Evolutionary conservation across 192 early-diverging fungal genomes (phyloP), one percentile per base, ranked within the genome.

Genomic region (Phlyctochytrium planicorne): DNA sequence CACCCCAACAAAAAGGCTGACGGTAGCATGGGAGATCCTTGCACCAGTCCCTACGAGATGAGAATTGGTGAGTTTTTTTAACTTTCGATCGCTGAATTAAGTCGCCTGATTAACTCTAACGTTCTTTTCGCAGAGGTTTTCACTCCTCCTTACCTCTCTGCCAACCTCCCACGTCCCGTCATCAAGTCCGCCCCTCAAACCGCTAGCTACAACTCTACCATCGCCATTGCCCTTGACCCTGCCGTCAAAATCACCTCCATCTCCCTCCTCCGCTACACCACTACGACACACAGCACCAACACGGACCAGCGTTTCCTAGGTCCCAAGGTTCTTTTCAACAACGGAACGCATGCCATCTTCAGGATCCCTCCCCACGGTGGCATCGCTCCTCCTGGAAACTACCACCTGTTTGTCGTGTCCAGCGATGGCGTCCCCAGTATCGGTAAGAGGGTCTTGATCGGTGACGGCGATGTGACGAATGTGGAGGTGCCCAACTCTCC

Each of bases 241-340:
- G 55, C 56, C 6, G 66, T 55, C 32, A 53, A 53, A 0, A 20
- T 50, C n/a, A 50, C 47, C 23, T 23, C 63, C 10, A 16, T 73
- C 47, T 36, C 66, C 3, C 25, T 73, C 17, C 30, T 73, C 33
- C 72, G 72, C 37, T 73, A 73, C 62, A 70, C 66, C n/a, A 73
- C 72, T n/a, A 63, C 68, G 10, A 73, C 72, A 34, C 72, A 73
- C 68, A 31, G 24, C 60, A 73, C 72, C 17, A 73, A 73, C 64
- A 63, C 66, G 29, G 72, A 73, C 53, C 72, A 73, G 60, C 57
- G 72, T 1, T 64, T 67, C 20, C n/a, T 73, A 14, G 68, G 34
- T 10, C 68, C 64, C 1, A 53, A 25, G 1, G 4, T 73, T 12
- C 57, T 70, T 12, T 72, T 60, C 53, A 61, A 30, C 25, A 72